A percentile compares a stretch with the other conserved stretches of the same genome.
Evolutionary conservation across 2,329 filamentous ascomycete genomes (phyloP).

Genomic region (Alternaria sp.): DNA sequence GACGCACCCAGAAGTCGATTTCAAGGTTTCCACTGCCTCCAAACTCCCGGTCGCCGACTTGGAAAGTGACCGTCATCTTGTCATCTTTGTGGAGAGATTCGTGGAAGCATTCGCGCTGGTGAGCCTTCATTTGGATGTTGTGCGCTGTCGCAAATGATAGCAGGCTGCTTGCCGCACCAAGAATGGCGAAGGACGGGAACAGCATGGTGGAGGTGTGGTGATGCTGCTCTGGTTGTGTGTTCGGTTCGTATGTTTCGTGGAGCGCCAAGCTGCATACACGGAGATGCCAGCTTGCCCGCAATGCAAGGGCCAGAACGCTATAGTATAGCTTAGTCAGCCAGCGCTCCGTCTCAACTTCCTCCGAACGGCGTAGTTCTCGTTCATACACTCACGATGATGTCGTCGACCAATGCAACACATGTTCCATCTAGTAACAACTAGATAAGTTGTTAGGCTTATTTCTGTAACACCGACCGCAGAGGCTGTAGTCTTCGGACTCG

Average conservation of each 20-base stretch:
- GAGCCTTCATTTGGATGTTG: constrained; percentile 93
- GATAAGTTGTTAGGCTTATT: too few relatives aligned
- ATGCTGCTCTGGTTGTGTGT: constrained; percentile 20
- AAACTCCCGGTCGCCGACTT: constrained; percentile 96
- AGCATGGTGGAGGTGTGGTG: constrained; percentile 41
- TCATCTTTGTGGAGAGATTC: constrained; percentile 92
- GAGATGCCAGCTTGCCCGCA: constrained; percentile 47
- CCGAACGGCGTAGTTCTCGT: not conserved
- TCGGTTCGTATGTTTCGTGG: constrained; percentile 13
- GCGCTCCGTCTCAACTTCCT: not conserved
- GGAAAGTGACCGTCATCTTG: constrained; percentile 98
- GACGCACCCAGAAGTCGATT: constrained; percentile 92
- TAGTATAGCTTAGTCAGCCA: constrained; percentile 7
- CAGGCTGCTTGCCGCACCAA: constrained; percentile 62
- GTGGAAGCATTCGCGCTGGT: constrained; percentile 97
- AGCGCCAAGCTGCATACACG: constrained; percentile 25
- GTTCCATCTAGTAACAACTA: not conserved
- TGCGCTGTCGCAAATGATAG: constrained; percentile 76
- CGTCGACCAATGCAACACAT: not conserved
- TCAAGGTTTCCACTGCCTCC: constrained; percentile 93
- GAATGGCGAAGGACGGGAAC: constrained; percentile 47
- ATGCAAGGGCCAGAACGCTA: constrained; percentile 23
- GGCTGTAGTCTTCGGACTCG: not conserved
- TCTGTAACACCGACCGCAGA: not conserved
- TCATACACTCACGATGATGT: not conserved